Base-by-base conservation (phyloP, 305 asterid species). In the Rubia occidens region DNA sequence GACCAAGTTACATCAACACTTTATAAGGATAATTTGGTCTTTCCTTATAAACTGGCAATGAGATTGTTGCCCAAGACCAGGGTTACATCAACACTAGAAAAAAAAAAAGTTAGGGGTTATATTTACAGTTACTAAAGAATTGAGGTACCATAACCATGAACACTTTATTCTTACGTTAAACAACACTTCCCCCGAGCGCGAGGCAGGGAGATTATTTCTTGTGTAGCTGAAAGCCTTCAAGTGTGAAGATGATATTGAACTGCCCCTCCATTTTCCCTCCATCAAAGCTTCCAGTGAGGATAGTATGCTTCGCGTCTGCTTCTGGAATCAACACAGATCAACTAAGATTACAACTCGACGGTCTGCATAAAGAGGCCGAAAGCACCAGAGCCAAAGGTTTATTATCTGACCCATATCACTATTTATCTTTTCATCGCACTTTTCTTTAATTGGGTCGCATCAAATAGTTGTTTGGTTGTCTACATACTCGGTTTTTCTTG, bases 331-430 rank as follows among this genome's bases (percentile, higher is more conserved):
- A 75, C 26, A 63, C 71, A 4, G 78, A 77, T 66, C 75, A 79
- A 51, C 78, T 79, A 1, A 64, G 83, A 39, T 66, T 72, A 32
- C 80, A 74, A 37, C 70, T 82, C 5, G 83, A 79, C 35, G 74
- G 58, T 53, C 77, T 82, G 63, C 80, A 79, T 40, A 79, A 79
- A 76, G 85, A 82, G 61, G 83, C 80, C 43, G 64, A 82, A 59
- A 56, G 20, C 60, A 54, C 85, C 35, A 77, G 83, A 65, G 69
- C 72, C 61, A 79, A 82, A 67, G 78, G 82, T 77, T 60, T 17
- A 4, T 7, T 20, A 54, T 53, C 37, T 18, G 14, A 26, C 40
- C 45, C 37, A 45, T 15, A 43, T 37, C 20, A 42, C 26, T 17
- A 8, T 10, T 35, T 61, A 42, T 13, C 13, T 8, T 6, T 15